These are phyloP conservation scores for Colletotrichum gloeosporioides DNA, from an alignment of 2,329 filamentous ascomycete genomes.

Conservation along the genomic window DNA sequence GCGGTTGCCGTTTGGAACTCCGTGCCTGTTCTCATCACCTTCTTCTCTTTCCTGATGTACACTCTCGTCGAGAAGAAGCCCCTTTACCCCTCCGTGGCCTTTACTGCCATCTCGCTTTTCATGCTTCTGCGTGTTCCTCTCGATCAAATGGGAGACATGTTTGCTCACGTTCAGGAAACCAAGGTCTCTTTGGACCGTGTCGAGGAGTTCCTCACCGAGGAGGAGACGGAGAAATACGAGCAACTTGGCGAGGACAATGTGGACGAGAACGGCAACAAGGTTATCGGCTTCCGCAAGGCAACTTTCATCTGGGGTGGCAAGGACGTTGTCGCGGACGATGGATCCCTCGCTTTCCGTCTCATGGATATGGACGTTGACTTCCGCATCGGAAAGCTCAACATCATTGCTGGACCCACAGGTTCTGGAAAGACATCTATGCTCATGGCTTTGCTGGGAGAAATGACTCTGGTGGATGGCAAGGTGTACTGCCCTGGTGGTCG, in stretches of 20 bases:
- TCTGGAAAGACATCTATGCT: conserved; percentile 95
- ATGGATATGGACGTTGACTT: conserved; percentile 87
- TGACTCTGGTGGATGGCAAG: conserved; percentile 82
- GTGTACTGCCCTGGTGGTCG: conserved; percentile 86
- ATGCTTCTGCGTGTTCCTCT: conserved; percentile 90
- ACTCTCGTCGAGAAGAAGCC: conserved; percentile 89
- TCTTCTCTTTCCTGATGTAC: conserved; percentile 94
- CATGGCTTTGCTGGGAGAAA: conserved; percentile 95
- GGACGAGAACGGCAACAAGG: conserved; percentile 70
- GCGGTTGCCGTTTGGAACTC: conserved; percentile 97
- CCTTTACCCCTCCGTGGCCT: conserved; percentile 89
- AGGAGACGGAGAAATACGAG: conserved; percentile 93
- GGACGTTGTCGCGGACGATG: conserved; percentile 64
- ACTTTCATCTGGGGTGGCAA: conserved; percentile 89
- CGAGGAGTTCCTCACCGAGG: conserved; percentile 90
- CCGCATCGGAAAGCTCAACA: conserved; percentile 83
- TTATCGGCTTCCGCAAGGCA: conserved; percentile 84
- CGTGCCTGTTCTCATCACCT: conserved; percentile 92
- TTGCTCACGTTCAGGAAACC: conserved; percentile 95
- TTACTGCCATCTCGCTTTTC: conserved; percentile 95
- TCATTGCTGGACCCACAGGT: conserved; percentile 91
- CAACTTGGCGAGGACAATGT: conserved; percentile 77
- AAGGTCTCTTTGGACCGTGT: conserved; percentile 97
- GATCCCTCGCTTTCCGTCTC: conserved; percentile 79
- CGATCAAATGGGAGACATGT: conserved; percentile 97